Conservation (phyloP, 768 basidiomycete genomes). For the Symmetrospora coprosmae region DNA sequence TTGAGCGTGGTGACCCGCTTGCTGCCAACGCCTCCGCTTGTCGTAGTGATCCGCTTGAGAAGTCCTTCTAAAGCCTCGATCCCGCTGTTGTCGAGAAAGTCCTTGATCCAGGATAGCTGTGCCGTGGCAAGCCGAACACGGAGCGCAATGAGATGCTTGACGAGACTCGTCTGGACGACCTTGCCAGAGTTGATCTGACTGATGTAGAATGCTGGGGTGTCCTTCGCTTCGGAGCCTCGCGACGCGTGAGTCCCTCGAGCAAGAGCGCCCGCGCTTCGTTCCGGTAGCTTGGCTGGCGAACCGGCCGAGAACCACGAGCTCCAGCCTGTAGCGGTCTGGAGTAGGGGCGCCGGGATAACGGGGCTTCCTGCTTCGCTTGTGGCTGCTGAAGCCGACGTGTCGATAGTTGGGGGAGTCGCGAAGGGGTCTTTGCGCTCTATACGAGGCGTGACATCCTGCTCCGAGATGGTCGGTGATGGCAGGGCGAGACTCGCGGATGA, state of each 20-base stretch:
- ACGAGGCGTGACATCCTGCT: too few species aligned
- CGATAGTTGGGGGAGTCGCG: conserved; percentile 4
- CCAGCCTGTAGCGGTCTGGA: conserved; percentile 45
- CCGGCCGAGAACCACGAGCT: conserved; percentile 63
- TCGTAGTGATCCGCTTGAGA: conserved; percentile 52
- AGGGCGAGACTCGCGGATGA: too few species aligned
- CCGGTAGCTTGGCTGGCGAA: conserved; percentile 40
- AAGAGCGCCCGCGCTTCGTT: conserved; percentile 35
- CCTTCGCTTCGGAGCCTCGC: conserved; percentile 21
- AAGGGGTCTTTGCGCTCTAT: neutral
- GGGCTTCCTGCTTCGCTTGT: conserved; percentile 2
- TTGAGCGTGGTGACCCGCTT: conserved; percentile 50
- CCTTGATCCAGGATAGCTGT: conserved; percentile 58
- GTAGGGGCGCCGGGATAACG: conserved; percentile 41
- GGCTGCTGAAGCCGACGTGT: conserved; percentile 18
- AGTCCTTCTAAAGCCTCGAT: conserved; percentile 50
- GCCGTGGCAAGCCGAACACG: conserved; percentile 77
- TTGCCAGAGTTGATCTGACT: conserved; percentile 44
- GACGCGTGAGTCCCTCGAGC: conserved; percentile 26
- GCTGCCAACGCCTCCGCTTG: too few species aligned
- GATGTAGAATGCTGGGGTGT: conserved; percentile 49
- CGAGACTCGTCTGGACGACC: conserved; percentile 48
- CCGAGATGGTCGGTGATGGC: too few species aligned
- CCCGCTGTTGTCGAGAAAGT: conserved; percentile 57
- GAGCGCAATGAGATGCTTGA: conserved; percentile 64